Conservation (phyloP, 768 basidiomycete species). For the Rickenella mellea region DNA sequence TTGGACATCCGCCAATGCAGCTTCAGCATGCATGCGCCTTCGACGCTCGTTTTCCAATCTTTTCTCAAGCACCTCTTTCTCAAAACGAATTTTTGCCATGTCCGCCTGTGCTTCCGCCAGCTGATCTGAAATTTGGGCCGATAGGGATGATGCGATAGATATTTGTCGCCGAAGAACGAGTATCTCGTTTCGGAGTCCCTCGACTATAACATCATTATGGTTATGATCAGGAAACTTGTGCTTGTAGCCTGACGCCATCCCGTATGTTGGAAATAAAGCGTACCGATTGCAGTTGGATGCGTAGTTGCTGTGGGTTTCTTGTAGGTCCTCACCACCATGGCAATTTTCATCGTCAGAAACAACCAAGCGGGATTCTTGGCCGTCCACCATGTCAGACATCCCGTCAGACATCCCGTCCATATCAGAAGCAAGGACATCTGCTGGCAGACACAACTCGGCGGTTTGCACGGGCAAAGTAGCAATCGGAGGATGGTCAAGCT, state of each 20-base stretch:
- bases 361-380: background rate
- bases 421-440: background rate
- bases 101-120: conserved; percentile 59
- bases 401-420: background rate
- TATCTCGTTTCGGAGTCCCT: conserved; percentile 60
- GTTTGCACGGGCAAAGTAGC: background rate
- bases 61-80: background rate
- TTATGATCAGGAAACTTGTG: conserved; percentile 7
- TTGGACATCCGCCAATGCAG: no score
- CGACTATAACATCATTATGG: conserved; percentile 36
- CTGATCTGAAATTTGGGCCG: conserved; percentile 58
- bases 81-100: conserved; percentile 1
- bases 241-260: background rate
- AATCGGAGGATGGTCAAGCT: background rate
- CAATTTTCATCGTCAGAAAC: background rate
- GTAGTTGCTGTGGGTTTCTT: background rate
- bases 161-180: conserved; percentile 54
- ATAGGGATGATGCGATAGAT: conserved; percentile 56
- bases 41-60: no score
- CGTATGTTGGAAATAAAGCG: no score
- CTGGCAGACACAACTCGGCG: no score
- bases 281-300: background rate
- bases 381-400: background rate
- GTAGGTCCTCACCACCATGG: background rate
- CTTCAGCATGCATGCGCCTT: no score